phyloP scores from a whole-genome alignment of 1,284 basidiomycete genomes.

The Xerocomus nothofagi region DNA sequence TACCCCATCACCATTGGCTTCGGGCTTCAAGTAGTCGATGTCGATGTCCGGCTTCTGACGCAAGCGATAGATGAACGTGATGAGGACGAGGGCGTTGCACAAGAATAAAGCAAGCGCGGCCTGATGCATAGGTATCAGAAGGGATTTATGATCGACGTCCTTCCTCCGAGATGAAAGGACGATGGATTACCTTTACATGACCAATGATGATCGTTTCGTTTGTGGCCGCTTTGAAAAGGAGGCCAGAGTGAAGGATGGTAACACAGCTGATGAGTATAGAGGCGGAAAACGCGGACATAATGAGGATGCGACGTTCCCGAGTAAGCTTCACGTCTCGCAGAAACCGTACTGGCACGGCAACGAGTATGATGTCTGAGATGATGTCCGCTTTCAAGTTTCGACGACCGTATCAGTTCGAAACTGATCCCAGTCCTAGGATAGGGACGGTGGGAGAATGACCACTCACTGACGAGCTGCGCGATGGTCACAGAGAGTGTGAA shows the following conservation, averaged over 20 bases:
- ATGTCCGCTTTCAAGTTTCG: constrained; percentile 18
- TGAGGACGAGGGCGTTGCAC: constrained; percentile 23
- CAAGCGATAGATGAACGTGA: constrained; percentile 15
- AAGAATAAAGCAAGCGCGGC: constrained; percentile 23
- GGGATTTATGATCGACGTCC: not conserved
- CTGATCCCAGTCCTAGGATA: too few species aligned
- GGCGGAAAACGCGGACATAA: constrained; percentile 26
- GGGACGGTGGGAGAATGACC: not conserved
- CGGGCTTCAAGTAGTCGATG: not conserved
- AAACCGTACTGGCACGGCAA: constrained; percentile 16
- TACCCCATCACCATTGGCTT: not conserved
- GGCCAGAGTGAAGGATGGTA: constrained; percentile 28
- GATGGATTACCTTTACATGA: constrained; percentile 19
- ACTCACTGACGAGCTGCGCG: constrained; percentile 28
- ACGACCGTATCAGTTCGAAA: not conserved
- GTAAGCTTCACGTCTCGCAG: constrained; percentile 18
- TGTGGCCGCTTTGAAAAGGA: constrained; percentile 16
- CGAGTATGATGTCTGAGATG: constrained; percentile 23
- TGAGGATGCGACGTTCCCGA: constrained; percentile 17
- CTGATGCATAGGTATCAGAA: constrained; percentile 5
- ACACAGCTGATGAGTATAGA: constrained; percentile 24
- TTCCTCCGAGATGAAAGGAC: not conserved
- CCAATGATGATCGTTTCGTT: constrained; percentile 16
- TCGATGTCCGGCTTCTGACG: constrained; percentile 1
- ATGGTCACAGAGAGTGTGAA: constrained; percentile 9